A percentile compares a stretch with the other conserved stretches of the same genome.
Conservation (phyloP, 495 filamentous ascomycete genomes). For the Rhypophila decipiens region DNA sequence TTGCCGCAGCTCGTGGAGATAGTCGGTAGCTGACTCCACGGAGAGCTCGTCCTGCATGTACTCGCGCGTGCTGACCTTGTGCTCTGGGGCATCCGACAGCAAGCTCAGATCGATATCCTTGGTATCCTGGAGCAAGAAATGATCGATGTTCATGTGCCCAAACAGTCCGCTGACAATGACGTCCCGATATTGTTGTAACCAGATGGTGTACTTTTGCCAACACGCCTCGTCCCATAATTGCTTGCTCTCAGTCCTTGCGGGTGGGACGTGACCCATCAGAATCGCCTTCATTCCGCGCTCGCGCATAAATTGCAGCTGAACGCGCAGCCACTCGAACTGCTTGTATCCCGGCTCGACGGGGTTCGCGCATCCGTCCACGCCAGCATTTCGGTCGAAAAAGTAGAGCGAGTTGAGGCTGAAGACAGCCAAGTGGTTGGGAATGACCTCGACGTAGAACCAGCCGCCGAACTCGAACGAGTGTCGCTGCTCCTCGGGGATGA, state of each 20-base stretch:
- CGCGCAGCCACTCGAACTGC: constrained; percentile 94
- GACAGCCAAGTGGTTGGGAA: constrained; percentile 78
- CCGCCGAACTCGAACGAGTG: constrained; percentile 89
- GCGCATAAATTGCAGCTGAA: constrained; percentile 80
- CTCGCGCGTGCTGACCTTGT: constrained; percentile 21
- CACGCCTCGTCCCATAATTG: constrained; percentile 83
- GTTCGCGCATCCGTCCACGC: constrained; percentile 78
- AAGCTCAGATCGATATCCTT: constrained; percentile 58
- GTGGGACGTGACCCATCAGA: constrained; percentile 88
- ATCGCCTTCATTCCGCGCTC: constrained; percentile 89
- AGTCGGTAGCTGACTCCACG: constrained; percentile 60
- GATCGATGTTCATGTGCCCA: constrained; percentile 98
- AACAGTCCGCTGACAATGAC: constrained; percentile 73
- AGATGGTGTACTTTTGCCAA: constrained; percentile 96
- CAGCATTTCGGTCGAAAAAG: constrained; percentile 88
- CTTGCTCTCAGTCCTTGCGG: constrained; percentile 77
- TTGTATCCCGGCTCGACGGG: constrained; percentile 80
- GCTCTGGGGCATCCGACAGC: constrained; percentile 36
- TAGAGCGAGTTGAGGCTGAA: constrained; percentile 97
- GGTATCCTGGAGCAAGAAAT: constrained; percentile 90
- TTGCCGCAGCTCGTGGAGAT: constrained; percentile 71
- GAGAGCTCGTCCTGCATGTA: constrained; percentile 51
- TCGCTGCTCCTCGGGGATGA: constrained; percentile 89
- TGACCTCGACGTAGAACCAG: constrained; percentile 90
- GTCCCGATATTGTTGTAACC: constrained; percentile 84